Evolutionary conservation across 768 basidiomycete species (phyloP), one percentile per base, ranked within the genome.

Genomic region (Boletus rubroflammeus): DNA sequence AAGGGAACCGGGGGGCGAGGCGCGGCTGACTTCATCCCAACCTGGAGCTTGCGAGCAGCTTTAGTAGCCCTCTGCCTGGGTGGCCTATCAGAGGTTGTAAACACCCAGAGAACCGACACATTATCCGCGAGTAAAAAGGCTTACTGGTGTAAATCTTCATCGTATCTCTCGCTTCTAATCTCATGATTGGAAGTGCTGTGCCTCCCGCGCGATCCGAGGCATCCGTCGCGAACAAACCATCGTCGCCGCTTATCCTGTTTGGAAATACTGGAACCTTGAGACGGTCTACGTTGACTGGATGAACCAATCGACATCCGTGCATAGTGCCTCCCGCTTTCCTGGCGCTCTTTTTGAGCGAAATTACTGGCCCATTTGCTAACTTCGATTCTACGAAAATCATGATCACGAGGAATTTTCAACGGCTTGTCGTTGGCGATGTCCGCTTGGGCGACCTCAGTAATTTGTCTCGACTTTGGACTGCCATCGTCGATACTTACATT

Each of bases 231-330:
- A 47, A 53, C 11, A 47, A 58, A 66, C 63, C 57, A 58, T 38
- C 51, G 57, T 34, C 54, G 52, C 14, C 57, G 55, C 43, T 34
- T 56, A 34, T 49, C 53, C 10, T 28, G 44, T 14, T 17, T 42
- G 14, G 31, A 17, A n/a, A 23, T 6, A 31, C 19, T 31, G 28
- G 56, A 25, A 3, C 6, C 32, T 10, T 52, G 47, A 15, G 57
- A 45, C 25, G 29, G 3, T 19, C 46, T 31, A 25, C 35, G 55
- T 51, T 43, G 55, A 23, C 40, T 7, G 10, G 60, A 41, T 13
- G 56, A 50, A 26, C 60, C 59, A 5, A 59, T 59, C 17, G 65
- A 59, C 60, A 64, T 66, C 47, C 66, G 63, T 11, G 54, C 54
- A 17, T 57, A 55, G 38, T 45, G 54, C 46, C 42, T 54, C 38